Percentiles rank a stretch among this genome's conserved stretches.
Conservation (phyloP, 2,329 filamentous ascomycete species). For the Talaromyces pinophilus region DNA sequence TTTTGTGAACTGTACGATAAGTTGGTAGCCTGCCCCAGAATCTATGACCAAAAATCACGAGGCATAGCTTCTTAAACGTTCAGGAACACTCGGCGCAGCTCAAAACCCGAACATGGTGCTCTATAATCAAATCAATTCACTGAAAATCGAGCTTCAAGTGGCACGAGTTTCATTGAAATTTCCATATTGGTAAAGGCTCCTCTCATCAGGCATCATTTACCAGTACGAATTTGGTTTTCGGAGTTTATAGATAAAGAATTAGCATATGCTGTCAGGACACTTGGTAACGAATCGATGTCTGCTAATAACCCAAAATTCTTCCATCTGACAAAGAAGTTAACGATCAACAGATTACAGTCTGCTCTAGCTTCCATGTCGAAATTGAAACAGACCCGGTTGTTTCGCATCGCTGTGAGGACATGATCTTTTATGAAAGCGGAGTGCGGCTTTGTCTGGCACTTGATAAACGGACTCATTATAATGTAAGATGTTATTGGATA, state of each 20-base stretch:
- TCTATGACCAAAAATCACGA: background rate
- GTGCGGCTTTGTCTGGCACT: background rate
- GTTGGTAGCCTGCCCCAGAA: background rate
- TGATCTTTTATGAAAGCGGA: background rate
- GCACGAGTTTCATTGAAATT: background rate
- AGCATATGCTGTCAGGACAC: background rate
- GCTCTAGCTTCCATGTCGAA: background rate
- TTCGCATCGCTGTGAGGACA: background rate
- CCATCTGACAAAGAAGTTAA: slow-evolving; percentile 3
- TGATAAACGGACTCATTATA: background rate
- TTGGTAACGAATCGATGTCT: background rate
- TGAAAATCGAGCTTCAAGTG: background rate
- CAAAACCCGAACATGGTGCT: background rate
- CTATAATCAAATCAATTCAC: background rate
- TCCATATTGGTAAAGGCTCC: background rate
- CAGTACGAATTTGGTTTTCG: background rate
- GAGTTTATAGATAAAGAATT: background rate
- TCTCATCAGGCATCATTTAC: background rate
- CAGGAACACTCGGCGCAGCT: background rate
- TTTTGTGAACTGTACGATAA: background rate
- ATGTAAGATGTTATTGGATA: background rate
- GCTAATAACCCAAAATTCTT: background rate
- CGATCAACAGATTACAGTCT: background rate
- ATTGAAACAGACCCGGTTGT: background rate
- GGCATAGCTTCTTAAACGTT: background rate